Evolutionary conservation across 306 rosid species (phyloP), one percentile per base, ranked within the genome.

Genomic region (Ammopiptanthus mongolicus): DNA sequence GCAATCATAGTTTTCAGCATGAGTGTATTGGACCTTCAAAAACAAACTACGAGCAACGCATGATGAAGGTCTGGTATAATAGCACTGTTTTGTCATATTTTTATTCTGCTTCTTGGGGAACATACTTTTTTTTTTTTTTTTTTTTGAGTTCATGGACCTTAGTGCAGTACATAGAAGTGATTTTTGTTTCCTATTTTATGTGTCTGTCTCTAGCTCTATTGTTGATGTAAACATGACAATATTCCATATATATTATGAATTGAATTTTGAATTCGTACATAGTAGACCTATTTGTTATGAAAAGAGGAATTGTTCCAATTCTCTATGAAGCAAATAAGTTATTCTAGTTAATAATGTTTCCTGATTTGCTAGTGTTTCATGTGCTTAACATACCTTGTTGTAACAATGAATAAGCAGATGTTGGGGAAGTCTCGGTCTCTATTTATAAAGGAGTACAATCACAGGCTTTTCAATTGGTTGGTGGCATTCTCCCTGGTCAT

Each of bases 401-500:
- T 48, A 18, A 75, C 46, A 58, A 46, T 76, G 66, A 42, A 47
- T 39, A 42, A 44, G 81, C 73, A 91, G 98, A 91, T 95, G 98
- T 44, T 91, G 83, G 92, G 88, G 69, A 95, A 86, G 80, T 83
- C 98, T n/a, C 88, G 87, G 28, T 67, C 90, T 47, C 87, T 83
- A 28, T 95, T 95, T 76, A 95, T 95, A 48, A 90, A 90, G 83
- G 98, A 95, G 33, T 95, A 95, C 82, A 95, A 95, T 66, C 91
- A 88, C 78, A 85, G 92, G 74, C 96, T 95, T 77, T 95, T 91
- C 85, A 95, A 90, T 88, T 91, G 98, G 98, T 69, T 95, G 96
- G 98, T 95, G 80, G 89, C 93, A 55, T 95, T 91, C 87, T 90
- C 98, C 33, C 91, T 95, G 57, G 87, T 84, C 65, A 90, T 91